Conservation (phyloP, 2,329 filamentous ascomycete genomes). For the Xenoacremonium recifei region DNA sequence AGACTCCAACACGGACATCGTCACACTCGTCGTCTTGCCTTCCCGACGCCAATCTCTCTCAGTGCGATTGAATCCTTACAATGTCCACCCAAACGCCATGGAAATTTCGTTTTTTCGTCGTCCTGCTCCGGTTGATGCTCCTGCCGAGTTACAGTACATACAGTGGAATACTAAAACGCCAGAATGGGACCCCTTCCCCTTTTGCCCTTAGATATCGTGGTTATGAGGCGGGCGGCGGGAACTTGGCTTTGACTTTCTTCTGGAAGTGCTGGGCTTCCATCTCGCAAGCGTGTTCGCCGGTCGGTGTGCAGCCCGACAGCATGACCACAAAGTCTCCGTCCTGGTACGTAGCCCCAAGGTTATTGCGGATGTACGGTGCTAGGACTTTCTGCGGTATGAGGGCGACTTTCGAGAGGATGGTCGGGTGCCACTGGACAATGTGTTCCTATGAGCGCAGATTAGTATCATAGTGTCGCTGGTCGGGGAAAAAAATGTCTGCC, state of each 20-base stretch:
- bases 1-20: conserved; percentile 1
- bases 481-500: not conserved
- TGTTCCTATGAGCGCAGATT: conserved; percentile 65
- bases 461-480: conserved; percentile 12
- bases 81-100: not conserved
- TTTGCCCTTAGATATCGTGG: not conserved
- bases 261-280: conserved; percentile 61
- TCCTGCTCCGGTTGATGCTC: conserved; percentile 1
- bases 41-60: not conserved
- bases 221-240: conserved; percentile 24
- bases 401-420: conserved; percentile 84
- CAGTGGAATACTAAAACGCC: too few species aligned
- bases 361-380: conserved; percentile 69
- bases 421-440: conserved; percentile 94
- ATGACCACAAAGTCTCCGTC: conserved; percentile 83
- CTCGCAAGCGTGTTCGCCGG: conserved; percentile 62
- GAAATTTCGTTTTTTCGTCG: not conserved
- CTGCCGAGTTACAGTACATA: not conserved
- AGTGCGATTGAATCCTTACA: too few species aligned
- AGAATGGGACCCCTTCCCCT: not conserved
- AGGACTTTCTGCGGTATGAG: conserved; percentile 83
- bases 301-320: conserved; percentile 69
- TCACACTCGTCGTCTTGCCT: not conserved
- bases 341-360: conserved; percentile 65
- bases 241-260: conserved; percentile 45